phyloP scores from a whole-genome alignment of 164 flowering plant species.

The Cinnamomum chago region DNA sequence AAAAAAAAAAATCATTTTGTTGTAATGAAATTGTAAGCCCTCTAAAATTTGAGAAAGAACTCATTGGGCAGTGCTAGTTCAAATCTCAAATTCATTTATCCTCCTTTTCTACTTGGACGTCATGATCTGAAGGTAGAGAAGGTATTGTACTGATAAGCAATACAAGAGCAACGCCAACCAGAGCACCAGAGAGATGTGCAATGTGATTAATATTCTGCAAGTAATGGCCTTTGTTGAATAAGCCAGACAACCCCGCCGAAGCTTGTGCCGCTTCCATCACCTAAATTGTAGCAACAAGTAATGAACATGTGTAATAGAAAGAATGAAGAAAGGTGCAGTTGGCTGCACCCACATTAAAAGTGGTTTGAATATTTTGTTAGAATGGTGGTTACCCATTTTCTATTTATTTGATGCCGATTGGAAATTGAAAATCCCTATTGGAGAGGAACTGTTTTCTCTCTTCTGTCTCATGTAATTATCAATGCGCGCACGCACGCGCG shows the following conservation, averaged over 20 bases:
- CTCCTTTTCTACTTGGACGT: conserved; percentile 14
- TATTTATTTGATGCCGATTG: not conserved
- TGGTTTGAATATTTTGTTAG: not conserved
- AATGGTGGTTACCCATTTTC: not conserved
- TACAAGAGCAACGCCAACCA: conserved; percentile 70
- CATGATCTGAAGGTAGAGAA: conserved; percentile 37
- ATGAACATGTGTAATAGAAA: not conserved
- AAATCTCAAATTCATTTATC: not conserved
- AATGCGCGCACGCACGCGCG: no score
- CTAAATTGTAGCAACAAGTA: conserved; percentile 23
- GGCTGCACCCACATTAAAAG: not conserved
- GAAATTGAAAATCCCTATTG: no score
- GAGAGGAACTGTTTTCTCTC: no score
- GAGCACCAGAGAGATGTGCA: conserved; percentile 97
- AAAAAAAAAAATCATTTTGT: not conserved
- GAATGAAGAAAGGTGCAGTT: not conserved
- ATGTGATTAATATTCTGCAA: conserved; percentile 80
- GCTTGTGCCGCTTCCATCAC: conserved; percentile 99
- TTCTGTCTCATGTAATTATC: no score
- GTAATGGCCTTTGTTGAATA: conserved; percentile 32
- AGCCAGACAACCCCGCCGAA: conserved; percentile 62
- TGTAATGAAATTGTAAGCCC: no score
- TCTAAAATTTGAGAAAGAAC: not conserved
- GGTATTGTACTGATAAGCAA: conserved; percentile 78
- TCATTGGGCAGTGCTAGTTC: not conserved